Evolutionary conservation across 768 basidiomycete genomes (phyloP).

Genomic region (Boletus subcaerulescens): DNA sequence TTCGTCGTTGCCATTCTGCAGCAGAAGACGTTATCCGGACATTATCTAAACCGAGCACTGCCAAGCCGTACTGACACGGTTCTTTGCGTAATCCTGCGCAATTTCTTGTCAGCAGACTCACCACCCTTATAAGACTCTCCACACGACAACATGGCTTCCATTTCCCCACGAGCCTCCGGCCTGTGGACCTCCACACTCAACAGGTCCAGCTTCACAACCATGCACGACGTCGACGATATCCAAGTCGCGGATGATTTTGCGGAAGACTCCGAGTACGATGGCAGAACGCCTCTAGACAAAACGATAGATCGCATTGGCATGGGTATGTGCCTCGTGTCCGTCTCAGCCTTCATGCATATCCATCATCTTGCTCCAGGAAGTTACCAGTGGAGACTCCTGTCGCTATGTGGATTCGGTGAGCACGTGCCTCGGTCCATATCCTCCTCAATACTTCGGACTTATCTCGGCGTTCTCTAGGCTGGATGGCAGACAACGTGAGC

Average conservation of each 20-base stretch:
- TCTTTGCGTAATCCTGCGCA: conserved; percentile 10
- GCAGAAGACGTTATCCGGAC: too few species aligned
- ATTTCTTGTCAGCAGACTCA: neutral
- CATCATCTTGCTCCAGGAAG: conserved; percentile 40
- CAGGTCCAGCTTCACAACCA: conserved; percentile 39
- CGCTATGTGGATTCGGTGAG: conserved; percentile 87
- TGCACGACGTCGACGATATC: conserved; percentile 34
- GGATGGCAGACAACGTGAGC: conserved; percentile 90
- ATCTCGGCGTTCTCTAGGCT: conserved; percentile 47
- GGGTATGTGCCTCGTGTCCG: conserved; percentile 43
- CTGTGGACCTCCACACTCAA: conserved; percentile 41
- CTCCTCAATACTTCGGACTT: neutral
- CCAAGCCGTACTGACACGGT: conserved; percentile 1
- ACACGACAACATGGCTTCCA: conserved; percentile 34
- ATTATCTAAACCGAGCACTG: neutral
- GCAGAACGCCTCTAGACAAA: conserved; percentile 66
- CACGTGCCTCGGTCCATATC: neutral
- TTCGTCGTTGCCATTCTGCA: too few species aligned
- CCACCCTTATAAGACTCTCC: neutral
- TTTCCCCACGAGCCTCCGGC: conserved; percentile 46
- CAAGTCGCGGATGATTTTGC: conserved; percentile 26
- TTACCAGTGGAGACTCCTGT: conserved; percentile 80
- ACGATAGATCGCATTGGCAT: conserved; percentile 91
- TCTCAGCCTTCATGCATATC: neutral
- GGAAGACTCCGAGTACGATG: conserved; percentile 35